Base-by-base conservation (phyloP, 164 flowering plant genomes). In the Vitis labrusca region DNA sequence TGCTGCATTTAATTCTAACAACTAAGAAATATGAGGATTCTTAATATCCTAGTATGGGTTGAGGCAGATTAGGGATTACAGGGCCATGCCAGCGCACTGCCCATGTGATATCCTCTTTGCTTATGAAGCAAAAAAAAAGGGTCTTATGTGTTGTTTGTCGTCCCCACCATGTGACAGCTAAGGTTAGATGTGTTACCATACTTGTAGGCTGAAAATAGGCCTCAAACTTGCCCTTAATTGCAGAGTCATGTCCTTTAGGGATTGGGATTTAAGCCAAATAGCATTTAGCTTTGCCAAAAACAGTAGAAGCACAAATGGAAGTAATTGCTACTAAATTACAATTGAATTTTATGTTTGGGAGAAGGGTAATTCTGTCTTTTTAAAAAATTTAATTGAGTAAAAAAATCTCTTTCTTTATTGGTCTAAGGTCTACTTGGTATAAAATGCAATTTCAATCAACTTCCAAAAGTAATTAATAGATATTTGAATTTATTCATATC, bases 81-180 rank as follows among this genome's bases (percentile, higher is more conserved):
- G 19, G 72, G 80, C 73, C 76, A 76, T 63, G 84, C 67, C 84
- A 80, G 84, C 82, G 64, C 71, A 73, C 62, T n/a, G 23, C 63
- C 84, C 86, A 83, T 83, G 84, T 83, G 86, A 60, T 68, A 8
- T 53, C 19, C 70, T 44, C 60, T 74, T 75, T 73, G 79, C 69
- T 69, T 75, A 73, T 66, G 62, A 72, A 73, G 76, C 66, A 67
- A 72, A 27, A n/a, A 68, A 23, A 53, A 44, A 49, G n/a, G 15
- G 48, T 54, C 4, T 61, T 61, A 1, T 60, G 37, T 14, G 10
- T 7, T 71, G 52, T 54, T 72, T 62, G 50, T 32, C 0, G 5
- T 6, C 50, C 13, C 12, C 14, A 19, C 54, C 53, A 66, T 50
- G 59, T 15, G 73, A 65, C 67, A 68, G 66, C 76, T 55, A 65